phyloP scores from a whole-genome alignment of 78 protist species.

The Creolimax fragrantissima region DNA sequence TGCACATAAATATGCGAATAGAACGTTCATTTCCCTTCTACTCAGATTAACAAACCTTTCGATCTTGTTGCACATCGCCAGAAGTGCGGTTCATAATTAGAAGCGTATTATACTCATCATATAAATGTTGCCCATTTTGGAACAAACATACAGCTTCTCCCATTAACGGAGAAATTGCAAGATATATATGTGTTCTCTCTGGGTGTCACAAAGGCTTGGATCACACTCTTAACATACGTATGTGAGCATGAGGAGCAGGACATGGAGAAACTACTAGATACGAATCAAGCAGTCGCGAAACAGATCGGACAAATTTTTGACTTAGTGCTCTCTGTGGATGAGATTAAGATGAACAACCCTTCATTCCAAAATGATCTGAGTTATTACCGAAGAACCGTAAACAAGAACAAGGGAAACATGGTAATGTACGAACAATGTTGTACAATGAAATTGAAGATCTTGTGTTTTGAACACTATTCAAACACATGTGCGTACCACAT shows the following conservation, averaged over 20 bases:
- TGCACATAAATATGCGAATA: not conserved
- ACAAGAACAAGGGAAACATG: not conserved
- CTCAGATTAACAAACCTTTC: too few species aligned
- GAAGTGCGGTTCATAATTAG: too few species aligned
- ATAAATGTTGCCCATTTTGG: too few species aligned
- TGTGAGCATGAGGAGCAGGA: not conserved
- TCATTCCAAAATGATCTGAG: not conserved
- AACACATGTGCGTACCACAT: not conserved
- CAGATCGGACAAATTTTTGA: not conserved
- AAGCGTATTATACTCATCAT: too few species aligned
- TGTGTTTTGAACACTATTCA: not conserved
- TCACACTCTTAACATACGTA: not conserved
- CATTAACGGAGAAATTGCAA: not conserved
- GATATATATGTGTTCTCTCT: not conserved
- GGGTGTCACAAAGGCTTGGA: not conserved
- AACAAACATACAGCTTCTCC: too few species aligned
- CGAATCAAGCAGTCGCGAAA: not conserved
- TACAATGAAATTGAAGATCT: not conserved
- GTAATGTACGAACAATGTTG: not conserved
- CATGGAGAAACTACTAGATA: not conserved
- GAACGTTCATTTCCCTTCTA: not conserved
- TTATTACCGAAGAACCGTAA: not conserved
- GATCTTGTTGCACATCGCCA: too few species aligned
- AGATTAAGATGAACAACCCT: slow-evolving; percentile 1
- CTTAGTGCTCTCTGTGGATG: not conserved